Evolutionary conservation across 768 basidiomycete species (phyloP).

Genomic region (Mycena polygramma): DNA sequence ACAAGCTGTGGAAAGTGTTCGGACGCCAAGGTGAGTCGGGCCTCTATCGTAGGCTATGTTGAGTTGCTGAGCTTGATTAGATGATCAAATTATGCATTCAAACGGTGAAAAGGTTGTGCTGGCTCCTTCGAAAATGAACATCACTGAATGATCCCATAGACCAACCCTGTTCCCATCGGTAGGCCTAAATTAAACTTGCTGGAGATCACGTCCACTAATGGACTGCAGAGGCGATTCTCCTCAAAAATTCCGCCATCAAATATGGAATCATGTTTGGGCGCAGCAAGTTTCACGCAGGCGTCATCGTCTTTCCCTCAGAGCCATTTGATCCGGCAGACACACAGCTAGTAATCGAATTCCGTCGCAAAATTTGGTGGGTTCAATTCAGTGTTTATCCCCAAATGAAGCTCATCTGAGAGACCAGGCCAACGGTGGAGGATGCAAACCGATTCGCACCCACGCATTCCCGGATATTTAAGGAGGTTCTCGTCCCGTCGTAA

Average conservation of each 20-base stretch:
- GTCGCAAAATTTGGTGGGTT: slow-evolving; percentile 44
- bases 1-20: slow-evolving; percentile 50
- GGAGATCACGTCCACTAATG: too few species aligned
- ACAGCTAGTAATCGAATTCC: slow-evolving; percentile 37
- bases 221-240: slow-evolving; percentile 53
- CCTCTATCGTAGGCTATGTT: neutral
- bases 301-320: slow-evolving; percentile 46
- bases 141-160: slow-evolving; percentile 37
- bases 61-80: slow-evolving; percentile 16
- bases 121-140: neutral
- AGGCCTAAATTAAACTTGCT: slow-evolving; percentile 1
- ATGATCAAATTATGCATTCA: slow-evolving; percentile 60
- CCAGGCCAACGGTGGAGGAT: slow-evolving; percentile 56
- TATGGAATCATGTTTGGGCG: slow-evolving; percentile 55
- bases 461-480: slow-evolving; percentile 62
- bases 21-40: slow-evolving; percentile 40
- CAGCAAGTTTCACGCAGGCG: slow-evolving; percentile 50
- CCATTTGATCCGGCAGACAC: slow-evolving; percentile 43
- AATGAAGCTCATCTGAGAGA: neutral
- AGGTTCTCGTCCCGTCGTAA: slow-evolving; percentile 41
- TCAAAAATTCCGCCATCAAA: slow-evolving; percentile 44
- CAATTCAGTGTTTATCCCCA: slow-evolving; percentile 17
- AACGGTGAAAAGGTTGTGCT: slow-evolving; percentile 53
- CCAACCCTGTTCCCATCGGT: slow-evolving; percentile 54
- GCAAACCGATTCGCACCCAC: slow-evolving; percentile 57